A percentile compares a stretch with the other conserved stretches of the same genome.
Conservation (phyloP, 2,329 filamentous ascomycete genomes). For the Aspergillus fumigatiaffinis region DNA sequence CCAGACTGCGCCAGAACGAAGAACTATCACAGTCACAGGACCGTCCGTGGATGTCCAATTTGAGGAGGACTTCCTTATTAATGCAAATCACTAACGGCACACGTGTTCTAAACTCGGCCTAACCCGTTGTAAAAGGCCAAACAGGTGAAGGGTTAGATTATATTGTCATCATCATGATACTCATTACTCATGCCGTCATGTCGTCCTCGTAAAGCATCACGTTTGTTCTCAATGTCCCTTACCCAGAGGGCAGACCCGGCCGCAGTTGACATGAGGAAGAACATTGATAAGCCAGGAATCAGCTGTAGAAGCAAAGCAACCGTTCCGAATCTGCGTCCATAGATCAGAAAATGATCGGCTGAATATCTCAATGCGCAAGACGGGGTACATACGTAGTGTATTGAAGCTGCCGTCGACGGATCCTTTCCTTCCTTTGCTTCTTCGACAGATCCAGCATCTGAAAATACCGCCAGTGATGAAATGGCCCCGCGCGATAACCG, state of each 20-base stretch:
- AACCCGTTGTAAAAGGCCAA: not conserved
- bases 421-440: slow-evolving; percentile 67
- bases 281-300: slow-evolving; percentile 86
- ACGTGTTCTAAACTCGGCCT: not conserved
- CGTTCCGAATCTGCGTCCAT: slow-evolving; percentile 64
- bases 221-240: slow-evolving; percentile 66
- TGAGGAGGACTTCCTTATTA: not conserved
- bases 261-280: slow-evolving; percentile 86
- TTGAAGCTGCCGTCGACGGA: slow-evolving; percentile 66
- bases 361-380: not conserved
- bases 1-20: not conserved
- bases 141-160: slow-evolving; percentile 5
- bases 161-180: slow-evolving; percentile 37
- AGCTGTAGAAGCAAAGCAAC: slow-evolving; percentile 80
- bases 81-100: not conserved
- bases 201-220: slow-evolving; percentile 23
- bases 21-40: not conserved
- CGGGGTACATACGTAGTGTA: slow-evolving; percentile 66
- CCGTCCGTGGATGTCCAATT: not conserved
- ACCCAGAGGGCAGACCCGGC: slow-evolving; percentile 85
- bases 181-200: slow-evolving; percentile 21
- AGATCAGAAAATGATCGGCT: not conserved
- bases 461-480: slow-evolving; percentile 90
- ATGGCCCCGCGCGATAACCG: slow-evolving; percentile 78
- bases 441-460: slow-evolving; percentile 71